Percentiles rank a stretch among this genome's conserved stretches.
Evolutionary conservation across 78 protist species (phyloP).

Genomic region (Cavenderia fasciculata): DNA sequence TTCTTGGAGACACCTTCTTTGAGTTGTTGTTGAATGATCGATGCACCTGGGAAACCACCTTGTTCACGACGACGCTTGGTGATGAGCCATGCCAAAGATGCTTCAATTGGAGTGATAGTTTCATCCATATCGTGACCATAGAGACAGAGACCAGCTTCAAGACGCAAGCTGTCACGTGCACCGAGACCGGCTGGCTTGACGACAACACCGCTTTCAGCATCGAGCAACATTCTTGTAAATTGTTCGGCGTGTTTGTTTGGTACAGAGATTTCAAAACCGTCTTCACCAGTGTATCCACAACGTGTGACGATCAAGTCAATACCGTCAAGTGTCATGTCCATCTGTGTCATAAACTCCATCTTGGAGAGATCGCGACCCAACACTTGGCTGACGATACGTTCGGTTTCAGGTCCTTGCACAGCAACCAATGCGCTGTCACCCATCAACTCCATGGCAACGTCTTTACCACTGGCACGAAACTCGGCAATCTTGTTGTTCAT

Average conservation of each 20-base stretch:
- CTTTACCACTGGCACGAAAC: constrained; percentile 17
- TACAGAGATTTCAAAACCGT: constrained; percentile 97
- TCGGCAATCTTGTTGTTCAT: constrained; percentile 43
- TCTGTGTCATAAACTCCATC: constrained; percentile 87
- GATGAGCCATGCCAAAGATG: constrained; percentile 91
- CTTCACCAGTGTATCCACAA: constrained; percentile 99
- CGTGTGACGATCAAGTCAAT: constrained; percentile 50
- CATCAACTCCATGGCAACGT: constrained; percentile 63
- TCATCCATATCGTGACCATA: constrained; percentile 96
- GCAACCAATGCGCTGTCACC: constrained; percentile 81
- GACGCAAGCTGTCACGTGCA: constrained; percentile 96
- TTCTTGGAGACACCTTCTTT: constrained; percentile 62
- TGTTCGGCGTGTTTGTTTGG: constrained; percentile 21
- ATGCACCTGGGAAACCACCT: constrained; percentile 96
- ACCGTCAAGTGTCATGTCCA: not conserved
- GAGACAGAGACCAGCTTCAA: constrained; percentile 98
- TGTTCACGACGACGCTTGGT: constrained; percentile 82
- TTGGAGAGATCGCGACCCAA: constrained; percentile 21
- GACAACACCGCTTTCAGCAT: not conserved
- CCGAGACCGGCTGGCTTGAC: constrained; percentile 95
- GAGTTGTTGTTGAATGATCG: constrained; percentile 86
- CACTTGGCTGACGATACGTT: not conserved
- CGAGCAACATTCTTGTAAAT: constrained; percentile 75
- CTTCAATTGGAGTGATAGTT: constrained; percentile 91
- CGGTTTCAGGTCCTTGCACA: constrained; percentile 96